These are phyloP conservation scores for Lignosus rhinocerotis DNA, from an alignment of 1,284 basidiomycete species.

Conservation along the genomic window DNA sequence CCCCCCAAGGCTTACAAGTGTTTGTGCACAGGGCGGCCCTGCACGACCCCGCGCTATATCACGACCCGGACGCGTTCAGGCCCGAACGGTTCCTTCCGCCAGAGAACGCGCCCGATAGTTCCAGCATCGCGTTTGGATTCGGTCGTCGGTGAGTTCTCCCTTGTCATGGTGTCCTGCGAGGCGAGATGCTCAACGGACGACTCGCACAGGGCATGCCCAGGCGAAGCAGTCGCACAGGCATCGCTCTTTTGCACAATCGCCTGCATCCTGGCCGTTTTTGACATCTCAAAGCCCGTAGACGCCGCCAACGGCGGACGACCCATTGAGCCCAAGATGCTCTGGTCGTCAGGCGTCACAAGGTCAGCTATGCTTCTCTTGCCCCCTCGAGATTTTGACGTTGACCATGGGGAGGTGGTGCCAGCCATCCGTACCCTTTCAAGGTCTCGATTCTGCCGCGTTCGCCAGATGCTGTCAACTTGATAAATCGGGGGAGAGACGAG, in stretches of 20 bases:
- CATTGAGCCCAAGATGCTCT: constrained; percentile 31
- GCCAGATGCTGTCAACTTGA: constrained; percentile 6
- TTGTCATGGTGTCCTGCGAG: not conserved
- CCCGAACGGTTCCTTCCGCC: constrained; percentile 19
- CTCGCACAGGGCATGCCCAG: constrained; percentile 20
- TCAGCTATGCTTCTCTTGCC: constrained; percentile 3
- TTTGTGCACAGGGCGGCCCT: constrained; percentile 11
- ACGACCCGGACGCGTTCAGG: constrained; percentile 17
- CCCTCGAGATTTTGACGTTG: not conserved
- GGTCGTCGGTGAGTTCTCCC: constrained; percentile 17
- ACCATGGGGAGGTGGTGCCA: not conserved
- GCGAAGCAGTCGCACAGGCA: constrained; percentile 17
- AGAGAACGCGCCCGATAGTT: not conserved
- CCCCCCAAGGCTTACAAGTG: not conserved
- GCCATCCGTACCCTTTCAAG: constrained; percentile 25
- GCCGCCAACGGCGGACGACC: constrained; percentile 9
- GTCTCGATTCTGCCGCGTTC: constrained; percentile 20
- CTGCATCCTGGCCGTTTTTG: constrained; percentile 17
- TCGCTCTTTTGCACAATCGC: constrained; percentile 14
- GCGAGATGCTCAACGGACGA: not conserved
- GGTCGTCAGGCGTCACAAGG: constrained; percentile 28
- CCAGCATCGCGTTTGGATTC: constrained; percentile 22
- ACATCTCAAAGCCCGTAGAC: constrained; percentile 13
- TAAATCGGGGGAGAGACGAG: constrained; percentile 1
- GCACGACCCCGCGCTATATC: constrained; percentile 8